phyloP scores from a whole-genome alignment of 768 basidiomycete genomes.

The Candolleomyces efflorescens region DNA sequence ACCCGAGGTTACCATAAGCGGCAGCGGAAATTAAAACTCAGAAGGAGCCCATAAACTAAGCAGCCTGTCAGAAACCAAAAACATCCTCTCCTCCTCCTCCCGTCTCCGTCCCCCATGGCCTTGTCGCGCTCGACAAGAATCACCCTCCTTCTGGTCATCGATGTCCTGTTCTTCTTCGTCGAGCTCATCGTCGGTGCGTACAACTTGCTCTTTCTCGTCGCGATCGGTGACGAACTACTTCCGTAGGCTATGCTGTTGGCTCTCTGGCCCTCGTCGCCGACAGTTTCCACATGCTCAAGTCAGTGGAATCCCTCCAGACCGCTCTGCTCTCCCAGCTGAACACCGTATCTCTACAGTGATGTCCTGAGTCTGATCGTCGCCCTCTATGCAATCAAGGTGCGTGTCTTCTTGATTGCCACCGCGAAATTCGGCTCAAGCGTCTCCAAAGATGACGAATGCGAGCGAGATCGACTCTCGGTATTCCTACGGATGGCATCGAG shows the following conservation, averaged over 20 bases:
- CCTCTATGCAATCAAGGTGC: constrained; percentile 66
- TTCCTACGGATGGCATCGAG: constrained; percentile 99
- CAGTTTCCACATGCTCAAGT: constrained; percentile 99
- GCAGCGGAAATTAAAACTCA: constrained; percentile 10
- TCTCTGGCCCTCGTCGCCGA: constrained; percentile 95
- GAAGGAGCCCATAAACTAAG: background rate
- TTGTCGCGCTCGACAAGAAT: constrained; percentile 72
- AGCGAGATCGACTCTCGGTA: constrained; percentile 66
- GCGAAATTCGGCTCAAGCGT: background rate
- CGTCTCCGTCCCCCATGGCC: constrained; percentile 21
- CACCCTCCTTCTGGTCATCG: constrained; percentile 74
- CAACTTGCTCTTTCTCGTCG: background rate
- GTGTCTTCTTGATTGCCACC: constrained; percentile 1
- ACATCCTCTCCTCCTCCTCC: constrained; percentile 4
- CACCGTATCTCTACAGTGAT: constrained; percentile 55
- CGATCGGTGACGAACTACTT: constrained; percentile 5
- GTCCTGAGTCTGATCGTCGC: constrained; percentile 94
- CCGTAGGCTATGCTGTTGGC: constrained; percentile 87
- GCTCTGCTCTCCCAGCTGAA: constrained; percentile 8
- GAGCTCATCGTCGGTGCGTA: constrained; percentile 74
- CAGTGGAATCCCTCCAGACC: constrained; percentile 20
- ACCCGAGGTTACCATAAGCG: background rate
- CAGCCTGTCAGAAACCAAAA: background rate
- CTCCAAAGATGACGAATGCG: constrained; percentile 54
- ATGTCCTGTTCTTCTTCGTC: constrained; percentile 81